Evolutionary conservation across 257 asterid genomes (phyloP).

Genomic region (Echites panduratus): DNA sequence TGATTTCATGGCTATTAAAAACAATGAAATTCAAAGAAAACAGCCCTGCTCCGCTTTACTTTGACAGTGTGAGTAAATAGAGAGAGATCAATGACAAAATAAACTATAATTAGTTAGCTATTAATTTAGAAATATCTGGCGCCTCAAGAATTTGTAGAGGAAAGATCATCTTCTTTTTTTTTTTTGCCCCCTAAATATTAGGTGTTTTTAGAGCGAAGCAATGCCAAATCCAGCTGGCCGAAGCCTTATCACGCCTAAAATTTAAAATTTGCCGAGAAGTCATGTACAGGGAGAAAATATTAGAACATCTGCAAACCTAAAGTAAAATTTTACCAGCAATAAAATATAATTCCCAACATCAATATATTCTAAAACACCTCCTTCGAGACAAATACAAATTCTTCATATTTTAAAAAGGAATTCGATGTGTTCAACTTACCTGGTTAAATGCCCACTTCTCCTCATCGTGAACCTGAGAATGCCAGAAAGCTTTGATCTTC

Average conservation of each 20-base stretch:
- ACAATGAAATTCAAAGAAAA: background rate
- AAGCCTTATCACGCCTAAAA: background rate
- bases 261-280: background rate
- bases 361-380: background rate
- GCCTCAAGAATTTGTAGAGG: background rate
- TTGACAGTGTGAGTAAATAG: background rate
- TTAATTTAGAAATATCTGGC: background rate
- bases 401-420: background rate
- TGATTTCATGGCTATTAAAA: background rate
- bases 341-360: background rate
- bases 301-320: background rate
- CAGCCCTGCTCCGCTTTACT: too few relatives aligned
- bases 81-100: background rate
- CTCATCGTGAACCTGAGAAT: slow-evolving; percentile 76
- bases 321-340: background rate
- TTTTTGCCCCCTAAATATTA: background rate
- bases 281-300: background rate
- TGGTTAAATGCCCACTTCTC: slow-evolving; percentile 69
- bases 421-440: slow-evolving; percentile 32
- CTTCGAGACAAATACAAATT: background rate
- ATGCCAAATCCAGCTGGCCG: background rate
- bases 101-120: background rate
- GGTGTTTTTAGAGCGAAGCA: background rate
- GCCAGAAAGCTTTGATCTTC: slow-evolving; percentile 60
- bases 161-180: background rate